Evolutionary conservation across 2,329 filamentous ascomycete species (phyloP).

Genomic region (Neopestalotiopsis rosae): DNA sequence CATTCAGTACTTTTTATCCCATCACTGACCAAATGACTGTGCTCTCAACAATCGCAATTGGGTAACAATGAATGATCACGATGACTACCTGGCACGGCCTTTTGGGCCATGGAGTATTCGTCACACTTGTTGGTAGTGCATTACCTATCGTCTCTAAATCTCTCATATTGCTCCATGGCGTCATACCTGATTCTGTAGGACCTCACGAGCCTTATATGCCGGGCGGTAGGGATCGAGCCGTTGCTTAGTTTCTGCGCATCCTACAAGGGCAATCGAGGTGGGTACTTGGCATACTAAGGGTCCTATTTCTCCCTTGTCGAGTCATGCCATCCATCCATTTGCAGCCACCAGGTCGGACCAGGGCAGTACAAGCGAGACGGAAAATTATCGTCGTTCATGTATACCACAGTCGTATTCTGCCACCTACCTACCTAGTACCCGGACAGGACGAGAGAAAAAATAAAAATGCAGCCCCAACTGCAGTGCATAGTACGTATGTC

Average conservation of each 20-base stretch:
- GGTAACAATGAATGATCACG: background rate
- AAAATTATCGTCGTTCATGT: conserved; percentile 1
- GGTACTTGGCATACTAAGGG: background rate
- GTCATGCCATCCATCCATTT: conserved; percentile 5
- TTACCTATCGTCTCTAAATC: background rate
- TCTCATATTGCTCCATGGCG: background rate
- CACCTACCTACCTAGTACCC: background rate
- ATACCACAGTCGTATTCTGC: background rate
- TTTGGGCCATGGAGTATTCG: background rate
- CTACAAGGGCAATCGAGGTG: background rate
- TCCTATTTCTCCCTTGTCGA: conserved; percentile 6
- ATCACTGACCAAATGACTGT: background rate
- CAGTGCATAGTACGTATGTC: too few species aligned
- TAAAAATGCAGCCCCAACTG: too few species aligned
- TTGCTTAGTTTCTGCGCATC: background rate
- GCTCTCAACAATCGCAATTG: background rate
- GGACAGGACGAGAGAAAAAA: background rate
- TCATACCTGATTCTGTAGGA: background rate
- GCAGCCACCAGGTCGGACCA: background rate
- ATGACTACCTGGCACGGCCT: background rate
- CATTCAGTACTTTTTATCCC: background rate
- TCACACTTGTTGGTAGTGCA: background rate
- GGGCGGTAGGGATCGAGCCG: conserved; percentile 4
- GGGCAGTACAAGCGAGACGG: conserved; percentile 7
- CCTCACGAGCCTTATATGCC: background rate